Evolutionary conservation across 1,284 basidiomycete genomes (phyloP), one percentile per base, ranked within the genome.

Genomic region (Phellopilus nigrolimitatus): DNA sequence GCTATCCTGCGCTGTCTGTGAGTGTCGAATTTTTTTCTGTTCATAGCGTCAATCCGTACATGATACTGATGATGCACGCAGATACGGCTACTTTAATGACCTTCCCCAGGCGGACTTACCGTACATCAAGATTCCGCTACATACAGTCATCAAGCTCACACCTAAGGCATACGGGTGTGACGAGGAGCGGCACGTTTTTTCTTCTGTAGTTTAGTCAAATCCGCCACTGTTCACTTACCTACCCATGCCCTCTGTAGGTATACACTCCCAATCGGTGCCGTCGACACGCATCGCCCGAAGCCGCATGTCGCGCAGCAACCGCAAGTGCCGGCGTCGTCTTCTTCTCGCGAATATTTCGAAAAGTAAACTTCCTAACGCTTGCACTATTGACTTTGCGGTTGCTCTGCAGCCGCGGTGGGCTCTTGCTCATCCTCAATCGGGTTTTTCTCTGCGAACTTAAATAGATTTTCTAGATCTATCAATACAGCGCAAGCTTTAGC

Each of bases 81-180:
- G 86, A 66, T 95, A 97, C 62, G 93, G 93, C 15, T 97, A 97
- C 71, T 97, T 97, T 72, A 89, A 97, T 67, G 85, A 94, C 59
- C 72, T 97, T 15, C 80, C 88, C 3, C 97, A 97, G 68, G 91
- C 83, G 31, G 94, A 99, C 64, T 75, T 99, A 44, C 97, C 97
- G 1, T 99, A 99, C 66, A 93, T 99, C 77, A 97, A 97, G 69
- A 91, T 95, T 47, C 92, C 92, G 0, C 70, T 98, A 49, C 97
- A 99, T 66, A 99, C 95, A 0, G 88, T 99, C 28, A 97, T 99
- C 68, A 97, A 98, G 70, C 77, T 99, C 48, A 98, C 95, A 0
- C 97, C 97, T 2, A 94, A 92, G 66, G 97, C 97, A 1, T 99
- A 99, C 65, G 97, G 97, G 17, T 99, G 95, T 72, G 93, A 97